Evolutionary conservation across 345 rosid genomes (phyloP), one percentile per base, ranked within the genome.

Genomic region (Gossypium turneri): DNA sequence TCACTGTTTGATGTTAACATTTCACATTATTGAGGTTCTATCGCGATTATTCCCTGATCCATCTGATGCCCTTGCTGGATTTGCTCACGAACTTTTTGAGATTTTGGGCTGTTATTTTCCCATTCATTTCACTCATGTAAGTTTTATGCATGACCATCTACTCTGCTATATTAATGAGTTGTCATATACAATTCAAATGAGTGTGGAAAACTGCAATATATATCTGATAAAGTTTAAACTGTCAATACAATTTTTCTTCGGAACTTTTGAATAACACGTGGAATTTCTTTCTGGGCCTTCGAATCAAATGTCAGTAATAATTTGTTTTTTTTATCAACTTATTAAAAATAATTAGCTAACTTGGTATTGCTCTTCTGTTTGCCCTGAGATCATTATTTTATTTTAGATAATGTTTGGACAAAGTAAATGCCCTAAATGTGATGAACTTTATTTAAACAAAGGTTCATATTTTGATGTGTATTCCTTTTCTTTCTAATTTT

Each of bases 101-200:
- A 78, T 82, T 73, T 80, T 92, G 84, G 86, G 89, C 70, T 83
- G 88, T 81, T 94, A 94, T 84, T 94, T 92, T 77, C 98, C 99
- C 20, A 84, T 91, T 82, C 93, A 91, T 87, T 92, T 88, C 82
- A 94, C 99, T 12, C 99, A 92, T 80, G 99, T 94, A 87, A 86
- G 98, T 67, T 77, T 69, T 61, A 59, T 43, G 29, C 47, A 41
- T 67, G 25, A n/a, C 70, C 13, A 12, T 55, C 45, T 67, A 24
- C 51, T 76, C 43, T 73, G 60, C 41, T 10, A 57, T 55, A 17
- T 69, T 69, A 13, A 34, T 55, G 65, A 44, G 65, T 34, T 51
- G 50, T 16, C 47, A 27, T 73, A 47, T 15, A 52, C 41, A 62
- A 53, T 55, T 61, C 25, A 59, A 41, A 67, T 13, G 44, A n/a